Evolutionary conservation across 306 rosid genomes (phyloP), one percentile per base, ranked within the genome.

Genomic region (Dalbergia oliveri): DNA sequence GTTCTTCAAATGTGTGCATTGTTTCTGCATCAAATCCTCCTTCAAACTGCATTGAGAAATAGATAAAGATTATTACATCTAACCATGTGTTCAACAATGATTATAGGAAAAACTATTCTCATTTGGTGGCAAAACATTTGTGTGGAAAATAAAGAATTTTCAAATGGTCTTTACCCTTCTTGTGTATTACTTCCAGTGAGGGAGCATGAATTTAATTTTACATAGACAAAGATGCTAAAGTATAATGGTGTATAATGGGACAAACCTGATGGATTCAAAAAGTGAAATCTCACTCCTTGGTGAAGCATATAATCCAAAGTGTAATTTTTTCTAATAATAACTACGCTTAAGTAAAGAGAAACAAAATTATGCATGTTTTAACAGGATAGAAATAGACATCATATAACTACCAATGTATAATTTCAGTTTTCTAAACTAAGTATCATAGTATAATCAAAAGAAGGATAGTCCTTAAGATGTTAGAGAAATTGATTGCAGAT

Each of bases 1-100:
- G 94, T 63, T 94, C 97, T 81, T 94, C 98, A 39, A 94, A 94
- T 6, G 92, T 93, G n/a, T 92, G 91, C 98, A 94, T 94, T 47
- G 98, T 94, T 87, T 94, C 98, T 41, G 97, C 98, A 73, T 94
- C 98, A 66, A 94, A 94, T 72, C 98, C 98, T 79, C 98, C 98
- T 11, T 97, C 98, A 92, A 94, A 94, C 98, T 94, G 94, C 84
- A 84, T 67, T 45, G 8, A 59, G 9, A 68, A 85, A 66, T 50
- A 51, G 72, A 63, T 64, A 51, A 79, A 56, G 18, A n/a, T n/a
- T n/a, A 79, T 66, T 61, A 72, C 49, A 12, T 31, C 75, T 59
- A 16, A 33, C 26, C 26, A 14, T 19, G 11, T 43, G 10, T n/a
- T 67, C 45, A 14, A 6, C 15, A 73, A 26, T 18, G 34, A 14